Conservation (phyloP, 345 rosid genomes). For the Hibiscus syriacus region DNA sequence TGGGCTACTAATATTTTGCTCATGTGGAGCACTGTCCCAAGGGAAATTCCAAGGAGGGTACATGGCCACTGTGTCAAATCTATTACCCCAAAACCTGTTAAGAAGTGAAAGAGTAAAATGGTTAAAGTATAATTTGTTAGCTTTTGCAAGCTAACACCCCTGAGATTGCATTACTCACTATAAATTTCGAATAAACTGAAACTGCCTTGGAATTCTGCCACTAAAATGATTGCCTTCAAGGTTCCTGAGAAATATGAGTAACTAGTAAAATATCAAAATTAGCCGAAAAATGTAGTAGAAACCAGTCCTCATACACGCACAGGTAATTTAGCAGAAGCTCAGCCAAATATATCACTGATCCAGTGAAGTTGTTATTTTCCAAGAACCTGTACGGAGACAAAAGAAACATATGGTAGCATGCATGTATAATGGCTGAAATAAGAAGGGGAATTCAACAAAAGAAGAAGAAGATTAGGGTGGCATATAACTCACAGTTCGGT, state of each 20-base stretch:
- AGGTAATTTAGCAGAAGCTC: slow-evolving; percentile 65
- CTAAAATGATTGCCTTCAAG: slow-evolving; percentile 72
- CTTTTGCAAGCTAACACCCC: background rate
- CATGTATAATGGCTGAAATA: background rate
- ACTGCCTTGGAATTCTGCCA: slow-evolving; percentile 73
- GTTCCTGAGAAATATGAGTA: slow-evolving; percentile 48
- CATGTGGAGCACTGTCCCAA: slow-evolving; percentile 31
- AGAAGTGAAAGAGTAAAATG: slow-evolving; percentile 11
- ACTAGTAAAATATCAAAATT: slow-evolving; percentile 12
- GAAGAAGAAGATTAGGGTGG: background rate
- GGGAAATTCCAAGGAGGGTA: slow-evolving; percentile 80
- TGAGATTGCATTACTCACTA: slow-evolving; percentile 39
- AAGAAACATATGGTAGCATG: background rate
- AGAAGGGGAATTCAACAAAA: background rate
- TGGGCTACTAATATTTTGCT: slow-evolving; percentile 44
- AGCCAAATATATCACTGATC: slow-evolving; percentile 76
- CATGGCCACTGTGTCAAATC: slow-evolving; percentile 42
- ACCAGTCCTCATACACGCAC: slow-evolving; percentile 33
- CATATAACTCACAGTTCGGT: slow-evolving; percentile 53
- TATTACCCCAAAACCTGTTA: slow-evolving; percentile 77
- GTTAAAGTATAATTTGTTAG: background rate
- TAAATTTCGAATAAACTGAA: slow-evolving; percentile 72
- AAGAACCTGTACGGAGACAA: slow-evolving; percentile 48
- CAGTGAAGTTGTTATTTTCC: slow-evolving; percentile 78
- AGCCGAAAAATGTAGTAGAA: slow-evolving; percentile 8